Evolutionary conservation across 805 yeast genomes (phyloP).

Genomic region (Cyberlindnera xylosilytica): DNA sequence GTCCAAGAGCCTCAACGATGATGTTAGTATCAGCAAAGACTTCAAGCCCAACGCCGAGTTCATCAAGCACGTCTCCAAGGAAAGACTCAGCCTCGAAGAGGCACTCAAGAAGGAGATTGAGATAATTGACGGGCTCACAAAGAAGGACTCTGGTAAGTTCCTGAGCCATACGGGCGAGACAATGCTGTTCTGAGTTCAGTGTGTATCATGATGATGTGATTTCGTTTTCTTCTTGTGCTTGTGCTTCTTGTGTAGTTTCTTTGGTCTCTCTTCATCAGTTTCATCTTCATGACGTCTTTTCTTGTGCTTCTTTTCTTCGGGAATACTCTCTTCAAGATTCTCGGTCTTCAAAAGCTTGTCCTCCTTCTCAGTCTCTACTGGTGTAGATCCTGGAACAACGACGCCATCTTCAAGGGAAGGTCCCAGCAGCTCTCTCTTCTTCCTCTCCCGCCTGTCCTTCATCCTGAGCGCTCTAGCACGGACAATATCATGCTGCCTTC

Average conservation of each 20-base stretch:
- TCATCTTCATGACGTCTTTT: too few species aligned
- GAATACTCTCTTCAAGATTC: too few species aligned
- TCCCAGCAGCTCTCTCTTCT: background rate
- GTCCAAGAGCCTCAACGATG: conserved; percentile 14
- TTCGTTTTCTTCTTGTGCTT: background rate
- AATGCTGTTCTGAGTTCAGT: conserved; percentile 14
- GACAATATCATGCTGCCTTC: too few species aligned
- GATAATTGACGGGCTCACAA: conserved; percentile 13
- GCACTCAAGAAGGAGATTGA: conserved; percentile 19
- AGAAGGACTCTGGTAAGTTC: conserved; percentile 21
- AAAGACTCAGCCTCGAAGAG: conserved; percentile 13
- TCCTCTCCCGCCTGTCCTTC: conserved; percentile 2
- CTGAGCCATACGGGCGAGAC: conserved; percentile 18
- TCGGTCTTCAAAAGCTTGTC: too few species aligned
- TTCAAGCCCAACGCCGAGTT: conserved; percentile 16
- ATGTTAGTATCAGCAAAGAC: conserved; percentile 14
- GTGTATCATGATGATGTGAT: background rate
- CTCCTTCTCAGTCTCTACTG: too few species aligned
- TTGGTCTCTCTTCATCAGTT: background rate
- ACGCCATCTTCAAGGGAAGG: too few species aligned
- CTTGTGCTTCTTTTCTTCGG: too few species aligned
- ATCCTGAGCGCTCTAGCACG: too few species aligned
- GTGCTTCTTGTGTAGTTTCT: background rate
- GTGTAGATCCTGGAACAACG: too few species aligned
- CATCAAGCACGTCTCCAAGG: conserved; percentile 8